Evolutionary conservation across 495 filamentous ascomycete genomes (phyloP).

Genomic region (Penicillium desertorum): DNA sequence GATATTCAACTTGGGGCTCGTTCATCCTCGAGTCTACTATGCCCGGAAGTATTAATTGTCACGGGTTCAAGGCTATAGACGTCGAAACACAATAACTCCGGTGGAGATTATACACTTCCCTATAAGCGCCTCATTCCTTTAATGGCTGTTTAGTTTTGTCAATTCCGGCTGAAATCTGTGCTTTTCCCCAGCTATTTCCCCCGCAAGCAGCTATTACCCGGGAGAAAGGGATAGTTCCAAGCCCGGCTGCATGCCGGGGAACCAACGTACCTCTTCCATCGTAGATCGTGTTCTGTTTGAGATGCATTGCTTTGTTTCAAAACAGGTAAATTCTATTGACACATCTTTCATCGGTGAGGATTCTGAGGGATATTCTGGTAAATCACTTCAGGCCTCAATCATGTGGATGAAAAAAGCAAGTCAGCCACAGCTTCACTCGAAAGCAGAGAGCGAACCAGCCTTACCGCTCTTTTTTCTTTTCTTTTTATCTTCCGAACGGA

Average conservation of each 20-base stretch:
- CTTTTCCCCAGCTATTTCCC: slow-evolving; percentile 3
- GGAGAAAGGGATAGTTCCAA: slow-evolving; percentile 27
- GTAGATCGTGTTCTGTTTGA: slow-evolving; percentile 13
- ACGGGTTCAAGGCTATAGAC: background rate
- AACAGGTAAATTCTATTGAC: background rate
- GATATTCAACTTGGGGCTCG: background rate
- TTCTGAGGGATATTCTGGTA: slow-evolving; percentile 1
- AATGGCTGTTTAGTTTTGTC: slow-evolving; percentile 3
- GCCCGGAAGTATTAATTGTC: background rate
- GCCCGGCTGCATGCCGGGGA: slow-evolving; percentile 30
- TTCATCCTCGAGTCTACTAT: background rate
- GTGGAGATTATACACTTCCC: slow-evolving; percentile 2
- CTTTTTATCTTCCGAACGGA: slow-evolving; percentile 28
- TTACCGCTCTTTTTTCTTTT: slow-evolving; percentile 24
- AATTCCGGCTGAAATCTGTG: background rate
- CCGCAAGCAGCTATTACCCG: slow-evolving; percentile 23
- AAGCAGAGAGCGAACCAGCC: slow-evolving; percentile 6
- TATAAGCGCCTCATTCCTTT: slow-evolving; percentile 8
- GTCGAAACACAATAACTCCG: background rate
- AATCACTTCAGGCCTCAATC: slow-evolving; percentile 1
- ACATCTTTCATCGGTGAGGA: slow-evolving; percentile 1
- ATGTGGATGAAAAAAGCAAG: slow-evolving; percentile 4
- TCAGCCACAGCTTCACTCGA: background rate
- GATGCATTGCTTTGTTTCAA: slow-evolving; percentile 8
- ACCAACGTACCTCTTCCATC: slow-evolving; percentile 19